phyloP scores from a whole-genome alignment of 2,329 filamentous ascomycete species.

The Aspergillus oerlinghausenensis region DNA sequence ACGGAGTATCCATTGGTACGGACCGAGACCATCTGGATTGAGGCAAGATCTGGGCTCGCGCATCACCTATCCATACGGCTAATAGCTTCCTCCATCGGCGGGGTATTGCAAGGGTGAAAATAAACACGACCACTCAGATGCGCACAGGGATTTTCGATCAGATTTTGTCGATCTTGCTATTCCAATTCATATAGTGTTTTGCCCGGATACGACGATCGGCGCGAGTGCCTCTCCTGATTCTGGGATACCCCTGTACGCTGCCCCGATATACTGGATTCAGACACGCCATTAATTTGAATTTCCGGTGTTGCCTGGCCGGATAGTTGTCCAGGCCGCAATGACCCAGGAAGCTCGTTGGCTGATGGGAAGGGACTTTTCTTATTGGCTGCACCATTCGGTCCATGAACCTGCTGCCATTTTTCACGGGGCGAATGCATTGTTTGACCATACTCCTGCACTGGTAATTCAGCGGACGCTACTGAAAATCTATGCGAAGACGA shows the following conservation, averaged over 20 bases:
- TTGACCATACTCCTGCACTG: neutral
- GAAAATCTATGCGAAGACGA: neutral
- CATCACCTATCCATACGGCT: neutral
- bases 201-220: neutral
- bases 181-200: neutral
- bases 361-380: neutral
- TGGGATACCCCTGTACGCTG: neutral
- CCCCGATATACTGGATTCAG: neutral
- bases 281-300: neutral
- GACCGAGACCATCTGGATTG: neutral
- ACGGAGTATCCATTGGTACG: neutral
- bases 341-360: neutral
- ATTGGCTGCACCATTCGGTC: neutral
- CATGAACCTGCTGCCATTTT: neutral
- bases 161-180: neutral
- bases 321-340: neutral
- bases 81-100: neutral
- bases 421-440: neutral
- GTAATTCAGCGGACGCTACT: neutral
- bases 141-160: neutral
- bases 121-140: neutral
- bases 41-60: neutral
- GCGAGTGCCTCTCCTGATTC: neutral
- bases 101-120: neutral
- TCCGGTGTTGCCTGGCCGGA: neutral